These are phyloP conservation scores for Candida tammaniensis DNA, from an alignment of 805 yeast genomes.

Conservation along the genomic window DNA sequence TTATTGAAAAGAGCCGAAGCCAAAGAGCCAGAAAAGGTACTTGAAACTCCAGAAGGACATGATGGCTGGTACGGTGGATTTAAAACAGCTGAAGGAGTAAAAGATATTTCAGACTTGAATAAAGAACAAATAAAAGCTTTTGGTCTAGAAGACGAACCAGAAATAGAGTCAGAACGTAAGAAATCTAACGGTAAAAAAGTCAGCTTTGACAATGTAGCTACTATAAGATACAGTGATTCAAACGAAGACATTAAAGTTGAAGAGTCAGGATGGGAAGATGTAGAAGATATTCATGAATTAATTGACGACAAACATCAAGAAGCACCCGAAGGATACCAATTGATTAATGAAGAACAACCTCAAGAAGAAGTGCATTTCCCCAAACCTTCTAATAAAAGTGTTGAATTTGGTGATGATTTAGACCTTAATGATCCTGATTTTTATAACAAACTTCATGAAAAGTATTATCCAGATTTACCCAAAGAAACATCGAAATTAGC, in stretches of 20 bases:
- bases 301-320: slow-evolving; percentile 39
- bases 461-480: slow-evolving; percentile 88
- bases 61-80: slow-evolving; percentile 43
- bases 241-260: slow-evolving; percentile 20
- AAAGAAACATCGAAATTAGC: slow-evolving; percentile 75
- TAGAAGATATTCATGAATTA: slow-evolving; percentile 48
- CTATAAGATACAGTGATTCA: slow-evolving; percentile 27
- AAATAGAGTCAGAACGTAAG: slow-evolving; percentile 1
- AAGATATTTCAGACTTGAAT: slow-evolving; percentile 31
- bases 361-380: slow-evolving; percentile 63
- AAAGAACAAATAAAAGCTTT: slow-evolving; percentile 37
- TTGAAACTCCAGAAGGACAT: slow-evolving; percentile 39
- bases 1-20: slow-evolving; percentile 56
- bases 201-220: slow-evolving; percentile 28
- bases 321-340: slow-evolving; percentile 42
- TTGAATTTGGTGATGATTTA: slow-evolving; percentile 24
- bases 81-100: slow-evolving; percentile 32
- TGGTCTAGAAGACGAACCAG: slow-evolving; percentile 25
- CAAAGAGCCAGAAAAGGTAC: slow-evolving; percentile 23
- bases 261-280: slow-evolving; percentile 48
- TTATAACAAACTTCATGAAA: slow-evolving; percentile 72
- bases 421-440: slow-evolving; percentile 79
- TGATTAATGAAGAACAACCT: slow-evolving; percentile 28
- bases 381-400: slow-evolving; percentile 19
- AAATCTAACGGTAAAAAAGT: slow-evolving; percentile 22